Evolutionary conservation across 257 asterid species (phyloP).

Genomic region (Verbena officinalis): DNA sequence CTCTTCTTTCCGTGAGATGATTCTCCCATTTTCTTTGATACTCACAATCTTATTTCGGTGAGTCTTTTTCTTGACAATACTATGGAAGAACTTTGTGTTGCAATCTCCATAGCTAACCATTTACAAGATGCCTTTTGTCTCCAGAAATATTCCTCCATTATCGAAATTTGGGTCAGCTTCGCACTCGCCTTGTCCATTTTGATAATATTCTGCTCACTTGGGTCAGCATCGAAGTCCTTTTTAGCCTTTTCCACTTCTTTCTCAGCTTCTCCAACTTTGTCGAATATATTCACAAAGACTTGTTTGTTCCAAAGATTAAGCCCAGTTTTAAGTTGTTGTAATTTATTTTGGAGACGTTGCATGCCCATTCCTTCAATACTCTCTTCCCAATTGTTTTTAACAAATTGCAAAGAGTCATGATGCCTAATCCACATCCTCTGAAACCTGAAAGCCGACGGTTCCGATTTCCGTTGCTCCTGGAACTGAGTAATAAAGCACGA

Average conservation of each 20-base stretch:
- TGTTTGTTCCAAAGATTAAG: not conserved
- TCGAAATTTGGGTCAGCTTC: not conserved
- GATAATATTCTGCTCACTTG: not conserved
- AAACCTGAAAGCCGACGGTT: not conserved
- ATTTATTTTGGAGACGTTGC: not conserved
- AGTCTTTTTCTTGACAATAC: not conserved
- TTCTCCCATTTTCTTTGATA: not conserved
- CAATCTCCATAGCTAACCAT: not conserved
- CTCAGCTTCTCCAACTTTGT: no score
- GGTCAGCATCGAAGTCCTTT: not conserved
- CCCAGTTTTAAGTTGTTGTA: no score
- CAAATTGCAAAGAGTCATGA: not conserved
- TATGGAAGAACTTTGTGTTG: not conserved
- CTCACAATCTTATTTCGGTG: not conserved
- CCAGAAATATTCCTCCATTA: not conserved
- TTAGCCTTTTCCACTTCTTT: no score
- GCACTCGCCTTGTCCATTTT: not conserved
- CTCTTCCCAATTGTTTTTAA: not conserved
- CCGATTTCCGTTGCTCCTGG: no score
- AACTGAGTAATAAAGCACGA: not conserved
- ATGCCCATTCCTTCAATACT: not conserved
- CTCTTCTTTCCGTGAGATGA: not conserved
- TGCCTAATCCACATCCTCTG: not conserved
- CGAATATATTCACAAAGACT: not conserved
- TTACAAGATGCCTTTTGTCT: not conserved